Evolutionary conservation across 371 early-diverging fungal genomes (phyloP).

Genomic region (Circinella umbellata): DNA sequence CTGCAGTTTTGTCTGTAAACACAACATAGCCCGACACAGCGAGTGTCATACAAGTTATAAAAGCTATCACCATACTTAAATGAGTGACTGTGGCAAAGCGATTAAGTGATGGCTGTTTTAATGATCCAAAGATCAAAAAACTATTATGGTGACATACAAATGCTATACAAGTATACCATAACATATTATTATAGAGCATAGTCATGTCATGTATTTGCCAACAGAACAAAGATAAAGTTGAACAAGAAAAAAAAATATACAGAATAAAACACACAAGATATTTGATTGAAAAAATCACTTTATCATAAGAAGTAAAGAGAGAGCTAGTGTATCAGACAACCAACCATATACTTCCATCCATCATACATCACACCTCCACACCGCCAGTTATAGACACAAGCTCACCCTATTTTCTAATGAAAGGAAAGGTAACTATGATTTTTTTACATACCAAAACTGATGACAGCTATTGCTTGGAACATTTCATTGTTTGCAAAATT

Average conservation of each 20-base stretch:
- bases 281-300: too few relatives aligned
- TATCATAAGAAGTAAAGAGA: too few relatives aligned
- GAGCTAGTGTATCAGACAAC: not conserved
- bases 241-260: too few relatives aligned
- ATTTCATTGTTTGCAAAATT: constrained; percentile 60
- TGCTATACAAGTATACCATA: constrained; percentile 38
- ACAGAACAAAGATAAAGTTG: too few relatives aligned
- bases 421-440: too few relatives aligned
- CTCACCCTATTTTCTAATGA: too few relatives aligned
- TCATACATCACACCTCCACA: too few relatives aligned
- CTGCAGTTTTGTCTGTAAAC: constrained; percentile 77
- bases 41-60: constrained; percentile 68
- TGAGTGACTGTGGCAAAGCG: constrained; percentile 76
- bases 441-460: constrained; percentile 72
- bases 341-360: not conserved
- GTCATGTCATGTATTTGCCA: too few relatives aligned
- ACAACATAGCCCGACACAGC: constrained; percentile 68
- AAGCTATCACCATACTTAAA: constrained; percentile 68
- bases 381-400: too few relatives aligned
- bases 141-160: constrained; percentile 88
- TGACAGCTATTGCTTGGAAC: constrained; percentile 80
- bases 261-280: too few relatives aligned
- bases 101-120: constrained; percentile 73
- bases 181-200: not conserved
- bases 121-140: constrained; percentile 77